phyloP scores from a whole-genome alignment of 192 early-diverging fungal genomes.

The Allomyces macrogynus region DNA sequence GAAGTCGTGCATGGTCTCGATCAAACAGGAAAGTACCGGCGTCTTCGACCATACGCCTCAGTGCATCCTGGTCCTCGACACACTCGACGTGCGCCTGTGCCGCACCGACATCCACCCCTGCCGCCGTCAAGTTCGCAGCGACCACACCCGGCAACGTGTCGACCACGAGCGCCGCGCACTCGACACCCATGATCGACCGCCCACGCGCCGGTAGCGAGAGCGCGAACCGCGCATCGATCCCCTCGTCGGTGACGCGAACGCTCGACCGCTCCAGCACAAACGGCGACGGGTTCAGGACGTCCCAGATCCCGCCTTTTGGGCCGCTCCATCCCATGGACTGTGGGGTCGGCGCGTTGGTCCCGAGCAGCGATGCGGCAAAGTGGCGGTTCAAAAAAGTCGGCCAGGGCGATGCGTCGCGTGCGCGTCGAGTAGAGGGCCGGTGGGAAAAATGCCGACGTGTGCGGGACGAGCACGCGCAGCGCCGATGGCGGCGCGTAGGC shows the following conservation, averaged over 20 bases:
- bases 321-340: conserved; percentile 7
- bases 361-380: conserved; percentile 5
- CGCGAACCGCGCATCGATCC: conserved; percentile 22
- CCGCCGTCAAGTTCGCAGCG: conserved; percentile 9
- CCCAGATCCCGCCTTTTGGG: conserved; percentile 15
- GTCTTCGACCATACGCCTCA: conserved; percentile 15
- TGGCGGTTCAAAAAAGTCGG: conserved; percentile 18
- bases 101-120: conserved; percentile 6
- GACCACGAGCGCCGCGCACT: conserved; percentile 17
- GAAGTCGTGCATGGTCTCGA: too few relatives aligned
- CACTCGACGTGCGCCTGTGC: conserved; percentile 15
- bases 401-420: conserved; percentile 13
- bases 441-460: conserved; percentile 14
- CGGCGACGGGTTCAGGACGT: conserved; percentile 24
- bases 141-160: conserved; percentile 17
- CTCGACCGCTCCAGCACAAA: conserved; percentile 29
- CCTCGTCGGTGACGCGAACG: conserved; percentile 8
- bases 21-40: not conserved
- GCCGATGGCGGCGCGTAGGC: conserved; percentile 27
- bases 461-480: conserved; percentile 19
- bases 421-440: conserved; percentile 7
- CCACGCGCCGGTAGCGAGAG: conserved; percentile 21
- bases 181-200: conserved; percentile 17
- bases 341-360: not conserved
- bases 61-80: conserved; percentile 24